Evolutionary conservation across 805 yeast species (phyloP), one percentile per base, ranked within the genome.

Genomic region (Brettanomyces naardenensis): DNA sequence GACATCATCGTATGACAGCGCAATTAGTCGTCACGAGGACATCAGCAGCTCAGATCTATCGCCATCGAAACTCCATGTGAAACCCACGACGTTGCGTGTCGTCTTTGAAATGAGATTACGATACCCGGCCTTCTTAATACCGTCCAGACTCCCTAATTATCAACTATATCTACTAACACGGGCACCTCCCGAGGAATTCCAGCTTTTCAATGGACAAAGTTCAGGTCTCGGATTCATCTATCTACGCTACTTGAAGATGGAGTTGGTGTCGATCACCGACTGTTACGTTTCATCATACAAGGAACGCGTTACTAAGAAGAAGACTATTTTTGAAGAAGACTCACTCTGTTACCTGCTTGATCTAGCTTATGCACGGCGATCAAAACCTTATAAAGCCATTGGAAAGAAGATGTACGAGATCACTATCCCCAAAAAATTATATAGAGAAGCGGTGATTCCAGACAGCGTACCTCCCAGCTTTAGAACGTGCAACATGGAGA

Each of bases 391-490:
- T 22, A 40, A 46, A 20, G 26, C 37, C 4, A 34, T 29, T 10
- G 54, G 53, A 1, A 30, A 39, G 7, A 27, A 50, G 14, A 33
- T 47, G 28, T 65, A 60, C 47, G 75, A 71, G 43, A 43, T 69
- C n/a, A 73, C 66, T 41, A 61, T 71, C 15, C 75, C 77, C 1
- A 44, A 43, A 18, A 48, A 58, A 33, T 52, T 64, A 39, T 69
- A 60, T 42, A 46, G 58, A 19, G 64, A 62, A 42, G 65, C 73
- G 31, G 51, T 58, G 3, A 43, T 74, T 14, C 80, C 82, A 0
- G 68, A 64, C 33, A 46, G 62, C 30, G 56, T 72, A 4, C 59
- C 77, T 2, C 83, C 85, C 2, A 55, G 71, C 15, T 80, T 80
- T 52, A 54, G 51, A 19, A 68, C 78, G 4, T 77, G 84, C 48